Base-by-base conservation (phyloP, 495 filamentous ascomycete species). In the Choiromyces venosus region DNA sequence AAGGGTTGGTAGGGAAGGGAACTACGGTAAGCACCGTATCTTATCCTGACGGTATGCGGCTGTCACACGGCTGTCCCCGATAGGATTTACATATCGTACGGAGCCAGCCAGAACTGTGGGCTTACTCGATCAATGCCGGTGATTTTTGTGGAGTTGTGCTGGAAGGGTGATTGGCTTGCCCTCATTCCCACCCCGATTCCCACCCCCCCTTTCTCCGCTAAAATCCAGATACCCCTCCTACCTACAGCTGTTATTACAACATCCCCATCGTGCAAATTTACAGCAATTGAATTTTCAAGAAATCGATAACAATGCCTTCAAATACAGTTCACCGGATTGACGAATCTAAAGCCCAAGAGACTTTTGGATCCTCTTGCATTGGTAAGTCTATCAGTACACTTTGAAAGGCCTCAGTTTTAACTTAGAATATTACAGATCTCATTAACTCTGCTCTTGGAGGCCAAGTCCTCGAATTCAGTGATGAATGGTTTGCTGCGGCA, bases 401-500 rank as follows among this genome's bases (percentile, higher is more conserved):
- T 40, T 0, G n/a, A 37, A 40, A 67, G 21, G 29, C 2, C 36
- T 14, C 35, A 10, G 19, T 18, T 2, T 18, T 67, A 10, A 67
- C 35, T 10, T n/a, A 3, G 29, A 39, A 37, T 67, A n/a, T 37
- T 44, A 82, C 82, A 91, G 93, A 97, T 83, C 86, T 97, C 68
- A 87, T 93, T 75, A 94, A 92, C 42, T 86, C 87, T 21, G 85
- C 87, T 36, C 87, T 97, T 42, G 90, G 89, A 82, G 91, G 90
- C 76, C 87, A 86, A 72, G 86, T 97, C 75, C 87, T 96, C 76
- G 85, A 88, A 71, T 90, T 88, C 84, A 93, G 90, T 66, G 91
- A 97, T 82, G 89, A 97, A 84, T 97, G 89, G 87, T 97, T 97
- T 83, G 93, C 93, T 74, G 87, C 89, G 44, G 93, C 93, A 16